Base-by-base conservation (phyloP, 805 yeast genomes). In the Saccharomycopsis malanga region DNA sequence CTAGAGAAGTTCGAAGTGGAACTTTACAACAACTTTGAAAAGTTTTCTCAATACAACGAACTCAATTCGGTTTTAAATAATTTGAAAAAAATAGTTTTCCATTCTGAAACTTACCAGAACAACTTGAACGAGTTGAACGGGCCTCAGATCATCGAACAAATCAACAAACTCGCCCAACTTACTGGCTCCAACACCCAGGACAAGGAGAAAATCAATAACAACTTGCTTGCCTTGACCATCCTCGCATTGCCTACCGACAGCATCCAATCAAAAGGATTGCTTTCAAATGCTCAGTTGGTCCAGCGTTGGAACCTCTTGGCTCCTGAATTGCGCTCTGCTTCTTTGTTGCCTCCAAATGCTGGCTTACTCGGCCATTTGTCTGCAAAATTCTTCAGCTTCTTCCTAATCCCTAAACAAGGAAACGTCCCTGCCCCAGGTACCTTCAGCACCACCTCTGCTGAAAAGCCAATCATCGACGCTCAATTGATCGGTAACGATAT, bases 301-400 rank as follows among this genome's bases (percentile, higher is more conserved):
- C 72, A 84, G 35, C 79, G 95, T 58, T 87, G 95, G 86, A 77
- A 79, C 54, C 68, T 81, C 45, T 72, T 93, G 50, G 81, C 75
- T 20, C 93, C 94, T 14, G 95, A 91, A 67, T 77, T 93, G 61
- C 81, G 95, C 64, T 78, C 87, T 25, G 89, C 94, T 5, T 80
- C 96, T 3, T 69, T 93, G 57, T 76, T 89, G 53, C 97, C 98
- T 46, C 95, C 94, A 57, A 86, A 91, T 60, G 95, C 98, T 22
- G 98, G 98, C 60, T 75, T 93, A 46, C 76, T 91, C 57, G 98
- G 96, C 25, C 96, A 93, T 65, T 63, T 88, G 37, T 75, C 94
- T 4, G 89, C 98, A 15, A 71, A 74, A 55, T 47, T 87, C 6
- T 84, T 89, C 61, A 83, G 95, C 30, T 77, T 75, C 57, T 72